phyloP scores from a whole-genome alignment of 345 rosid species.

The Isatis tinctoria region DNA sequence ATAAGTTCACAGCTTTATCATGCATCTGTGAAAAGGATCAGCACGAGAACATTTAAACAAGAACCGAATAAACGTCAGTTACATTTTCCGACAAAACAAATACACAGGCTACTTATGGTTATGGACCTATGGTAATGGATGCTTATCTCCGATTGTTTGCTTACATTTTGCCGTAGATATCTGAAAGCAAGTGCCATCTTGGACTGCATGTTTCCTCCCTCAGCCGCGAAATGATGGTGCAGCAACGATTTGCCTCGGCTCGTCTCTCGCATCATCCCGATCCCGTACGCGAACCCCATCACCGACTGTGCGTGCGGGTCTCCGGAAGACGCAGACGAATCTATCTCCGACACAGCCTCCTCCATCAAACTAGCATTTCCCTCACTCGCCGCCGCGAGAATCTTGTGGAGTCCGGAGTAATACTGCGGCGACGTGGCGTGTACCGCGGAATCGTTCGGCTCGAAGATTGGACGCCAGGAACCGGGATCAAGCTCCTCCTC shows the following conservation, averaged over 20 bases:
- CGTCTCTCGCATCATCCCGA: constrained; percentile 67
- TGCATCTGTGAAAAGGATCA: constrained; percentile 49
- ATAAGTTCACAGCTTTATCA: constrained; percentile 69
- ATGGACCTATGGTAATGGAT: no score
- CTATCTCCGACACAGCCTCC: constrained; percentile 63
- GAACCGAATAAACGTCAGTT: no score
- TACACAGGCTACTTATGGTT: no score
- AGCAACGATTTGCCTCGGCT: constrained; percentile 66
- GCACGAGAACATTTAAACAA: background rate
- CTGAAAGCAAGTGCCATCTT: constrained; percentile 89
- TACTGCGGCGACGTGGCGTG: constrained; percentile 38
- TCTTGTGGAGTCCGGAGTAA: constrained; percentile 50
- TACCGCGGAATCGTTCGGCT: constrained; percentile 42
- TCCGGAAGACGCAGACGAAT: constrained; percentile 48
- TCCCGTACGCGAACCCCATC: constrained; percentile 58
- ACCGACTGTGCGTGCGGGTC: constrained; percentile 71
- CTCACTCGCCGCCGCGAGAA: constrained; percentile 44
- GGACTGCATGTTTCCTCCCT: constrained; percentile 78
- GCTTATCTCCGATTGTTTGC: no score
- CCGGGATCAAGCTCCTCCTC: constrained; percentile 88
- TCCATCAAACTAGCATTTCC: constrained; percentile 61
- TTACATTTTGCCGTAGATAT: constrained; percentile 80
- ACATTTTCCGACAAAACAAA: background rate
- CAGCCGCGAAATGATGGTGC: constrained; percentile 67
- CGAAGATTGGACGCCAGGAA: constrained; percentile 86